Evolutionary conservation across 2,329 filamentous ascomycete genomes (phyloP).

Genomic region (Claviceps sp.): DNA sequence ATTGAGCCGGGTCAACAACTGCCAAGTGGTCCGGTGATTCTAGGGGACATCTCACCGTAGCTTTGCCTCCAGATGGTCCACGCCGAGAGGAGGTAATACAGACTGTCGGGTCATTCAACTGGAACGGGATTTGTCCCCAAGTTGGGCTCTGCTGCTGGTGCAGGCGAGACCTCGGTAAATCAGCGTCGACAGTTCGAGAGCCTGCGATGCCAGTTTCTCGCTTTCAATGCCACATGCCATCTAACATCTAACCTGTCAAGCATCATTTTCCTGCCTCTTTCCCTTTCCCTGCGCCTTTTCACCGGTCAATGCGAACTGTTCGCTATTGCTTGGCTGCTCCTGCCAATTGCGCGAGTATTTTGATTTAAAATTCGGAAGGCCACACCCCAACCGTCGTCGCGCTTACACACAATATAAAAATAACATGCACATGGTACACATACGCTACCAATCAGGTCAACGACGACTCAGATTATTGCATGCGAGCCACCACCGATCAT

Average conservation of each 20-base stretch:
- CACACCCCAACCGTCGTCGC: not conserved
- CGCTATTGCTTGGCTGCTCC: not conserved
- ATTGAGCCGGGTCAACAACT: not conserved
- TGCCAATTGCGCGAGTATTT: not conserved
- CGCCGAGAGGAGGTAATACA: not conserved
- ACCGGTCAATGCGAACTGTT: not conserved
- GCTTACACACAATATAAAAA: not conserved
- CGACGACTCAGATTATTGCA: not conserved
- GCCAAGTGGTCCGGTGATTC: not conserved
- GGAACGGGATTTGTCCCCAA: not conserved
- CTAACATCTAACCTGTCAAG: constrained; percentile 3
- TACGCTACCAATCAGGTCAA: not conserved
- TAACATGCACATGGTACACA: not conserved
- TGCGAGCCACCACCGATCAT: not conserved
- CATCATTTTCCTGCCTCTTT: not conserved
- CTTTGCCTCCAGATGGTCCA: not conserved
- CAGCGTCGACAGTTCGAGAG: not conserved
- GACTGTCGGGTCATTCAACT: not conserved
- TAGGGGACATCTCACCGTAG: not conserved
- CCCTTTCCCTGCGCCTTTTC: not conserved
- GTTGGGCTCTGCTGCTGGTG: not conserved
- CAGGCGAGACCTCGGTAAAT: not conserved
- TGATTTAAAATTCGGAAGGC: not conserved
- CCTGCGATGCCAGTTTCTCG: not conserved
- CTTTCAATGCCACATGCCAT: not conserved